Conservation (phyloP, 1,139 yeast species). For the Magnusiomyces magnusii region DNA sequence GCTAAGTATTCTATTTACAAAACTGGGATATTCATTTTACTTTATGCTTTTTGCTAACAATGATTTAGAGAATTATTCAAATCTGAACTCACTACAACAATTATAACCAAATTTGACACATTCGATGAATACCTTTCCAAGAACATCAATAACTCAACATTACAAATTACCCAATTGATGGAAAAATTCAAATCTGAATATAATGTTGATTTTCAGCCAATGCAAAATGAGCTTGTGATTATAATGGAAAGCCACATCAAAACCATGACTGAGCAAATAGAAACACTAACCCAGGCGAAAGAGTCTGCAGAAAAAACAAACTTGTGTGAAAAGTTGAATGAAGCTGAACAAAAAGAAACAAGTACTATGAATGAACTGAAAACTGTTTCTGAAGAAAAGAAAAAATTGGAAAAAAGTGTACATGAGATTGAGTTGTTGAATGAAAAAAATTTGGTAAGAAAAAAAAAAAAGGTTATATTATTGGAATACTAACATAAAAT, state of each 20-base stretch:
- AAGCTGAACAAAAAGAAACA: neutral
- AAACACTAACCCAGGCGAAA: neutral
- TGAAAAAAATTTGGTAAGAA: slow-evolving; percentile 5
- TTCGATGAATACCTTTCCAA: neutral
- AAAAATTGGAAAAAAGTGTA: neutral
- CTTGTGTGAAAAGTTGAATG: neutral
- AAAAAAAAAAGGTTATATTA: neutral
- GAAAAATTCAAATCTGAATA: neutral
- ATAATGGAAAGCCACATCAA: neutral
- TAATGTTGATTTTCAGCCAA: neutral
- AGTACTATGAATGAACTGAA: neutral
- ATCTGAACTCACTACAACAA: neutral
- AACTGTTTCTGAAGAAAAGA: neutral
- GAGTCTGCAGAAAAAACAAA: neutral
- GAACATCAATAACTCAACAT: neutral
- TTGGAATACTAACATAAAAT: slow-evolving; percentile 7
- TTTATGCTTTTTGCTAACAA: neutral
- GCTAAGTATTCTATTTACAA: neutral
- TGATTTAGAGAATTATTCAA: neutral
- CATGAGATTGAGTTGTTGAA: neutral
- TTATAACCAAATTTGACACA: neutral
- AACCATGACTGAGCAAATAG: neutral
- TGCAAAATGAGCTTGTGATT: neutral
- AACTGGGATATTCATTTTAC: neutral
- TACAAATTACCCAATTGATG: neutral